Base-by-base conservation (phyloP, 1,284 basidiomycete species). In the Retiboletus flavoniger region DNA sequence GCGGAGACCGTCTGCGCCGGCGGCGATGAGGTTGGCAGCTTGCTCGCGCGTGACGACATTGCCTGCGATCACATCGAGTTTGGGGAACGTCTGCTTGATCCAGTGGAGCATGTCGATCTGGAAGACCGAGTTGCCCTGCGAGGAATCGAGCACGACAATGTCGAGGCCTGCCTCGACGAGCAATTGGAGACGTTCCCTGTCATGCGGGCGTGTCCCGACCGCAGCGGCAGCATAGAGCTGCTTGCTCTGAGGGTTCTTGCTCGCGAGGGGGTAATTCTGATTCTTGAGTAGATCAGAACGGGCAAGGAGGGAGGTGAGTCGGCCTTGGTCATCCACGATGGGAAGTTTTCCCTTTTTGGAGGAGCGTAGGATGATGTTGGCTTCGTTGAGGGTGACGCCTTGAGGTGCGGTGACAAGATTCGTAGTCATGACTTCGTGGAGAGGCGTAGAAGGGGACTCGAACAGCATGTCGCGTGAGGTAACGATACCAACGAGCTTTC, bases 1-100 rank as follows among this genome's bases (percentile, higher is more conserved):
- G 45, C 94, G 90, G 10, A 99, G 82, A 38, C 82, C 96, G 65
- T 99, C 96, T 7, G 95, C 96, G 55, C 96, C 97, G 7, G 94
- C 96, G 21, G 83, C 87, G 62, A 99, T 98, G 56, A 99, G 85
- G 53, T 81, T 85, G 16, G 97, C 96, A 4, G 96, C 96, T 72
- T 99, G 96, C 71, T 98, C 96, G 55, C 97, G 89, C 8, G 95
- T 98, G 55, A 99, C 96, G 56, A 99, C 95, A 71, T 99, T 98
- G 41, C 96, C 96, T 3, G 94, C 96, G 55, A 99, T 93, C 62
- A 98, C 89, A 66, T 99, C 93, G 57, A 94, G 83, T 58, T 83
- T 77, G 38, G 93, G 91, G 75, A 81, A 93, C 1, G 84, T 92
- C 54, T 77, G 44, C 76, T 99, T 99, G 79, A 98, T 94, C 91